phyloP scores from a whole-genome alignment of 2,329 filamentous ascomycete species.

The Arthrocladium fulminans region DNA sequence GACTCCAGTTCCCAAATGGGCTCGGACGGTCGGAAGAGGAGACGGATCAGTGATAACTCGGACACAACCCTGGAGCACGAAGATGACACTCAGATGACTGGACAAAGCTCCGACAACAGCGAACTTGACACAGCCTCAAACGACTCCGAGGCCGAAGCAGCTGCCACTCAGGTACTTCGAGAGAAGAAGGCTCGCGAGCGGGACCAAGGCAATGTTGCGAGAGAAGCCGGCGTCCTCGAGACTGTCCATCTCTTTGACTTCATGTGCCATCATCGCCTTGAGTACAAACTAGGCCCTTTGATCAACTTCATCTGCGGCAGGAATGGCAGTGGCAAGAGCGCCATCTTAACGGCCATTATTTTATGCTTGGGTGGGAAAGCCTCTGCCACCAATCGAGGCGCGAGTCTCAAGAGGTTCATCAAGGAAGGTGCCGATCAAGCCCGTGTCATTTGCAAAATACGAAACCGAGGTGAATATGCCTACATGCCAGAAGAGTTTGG shows the following conservation, averaged over 20 bases:
- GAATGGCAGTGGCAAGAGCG: slow-evolving; percentile 96
- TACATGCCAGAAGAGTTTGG: slow-evolving; percentile 79
- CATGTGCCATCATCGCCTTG: slow-evolving; percentile 84
- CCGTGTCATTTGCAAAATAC: slow-evolving; percentile 72
- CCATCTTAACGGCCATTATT: slow-evolving; percentile 83
- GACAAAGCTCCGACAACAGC: slow-evolving; percentile 11
- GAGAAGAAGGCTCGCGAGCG: slow-evolving; percentile 39
- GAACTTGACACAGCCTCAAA: slow-evolving; percentile 25
- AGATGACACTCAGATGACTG: slow-evolving; percentile 13
- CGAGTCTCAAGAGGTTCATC: slow-evolving; percentile 80
- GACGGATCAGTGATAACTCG: slow-evolving; percentile 19
- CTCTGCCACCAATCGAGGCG: slow-evolving; percentile 81
- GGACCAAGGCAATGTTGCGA: slow-evolving; percentile 60
- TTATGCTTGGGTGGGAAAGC: slow-evolving; percentile 94
- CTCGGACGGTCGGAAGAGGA: slow-evolving; percentile 13
- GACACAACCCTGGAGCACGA: slow-evolving; percentile 10
- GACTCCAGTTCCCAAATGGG: slow-evolving; percentile 3
- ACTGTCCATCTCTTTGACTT: slow-evolving; percentile 83
- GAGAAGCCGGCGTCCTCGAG: slow-evolving; percentile 80
- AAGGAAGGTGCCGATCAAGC: slow-evolving; percentile 74
- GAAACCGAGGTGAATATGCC: slow-evolving; percentile 77
- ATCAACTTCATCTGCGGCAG: slow-evolving; percentile 98
- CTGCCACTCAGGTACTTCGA: slow-evolving; percentile 56
- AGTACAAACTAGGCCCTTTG: slow-evolving; percentile 77
- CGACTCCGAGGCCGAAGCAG: slow-evolving; percentile 41